Evolutionary conservation across 2,329 filamentous ascomycete species (phyloP).

Genomic region (Achaetomium macrosporum): DNA sequence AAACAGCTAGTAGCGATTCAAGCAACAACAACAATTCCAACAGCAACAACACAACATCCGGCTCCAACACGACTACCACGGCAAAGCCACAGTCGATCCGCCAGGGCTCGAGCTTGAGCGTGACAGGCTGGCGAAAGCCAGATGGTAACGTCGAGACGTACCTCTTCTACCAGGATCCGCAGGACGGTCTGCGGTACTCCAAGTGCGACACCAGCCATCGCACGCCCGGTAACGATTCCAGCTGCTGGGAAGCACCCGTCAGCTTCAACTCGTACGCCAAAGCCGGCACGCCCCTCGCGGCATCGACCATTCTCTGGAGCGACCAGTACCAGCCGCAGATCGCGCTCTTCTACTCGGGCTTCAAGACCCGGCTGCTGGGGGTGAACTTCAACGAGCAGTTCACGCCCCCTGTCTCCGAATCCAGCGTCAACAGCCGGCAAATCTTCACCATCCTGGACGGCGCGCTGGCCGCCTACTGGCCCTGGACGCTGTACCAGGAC

Average conservation of each 20-base stretch:
- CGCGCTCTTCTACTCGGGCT: slow-evolving; percentile 16
- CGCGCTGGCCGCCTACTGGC: slow-evolving; percentile 18
- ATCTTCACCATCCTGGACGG: slow-evolving; percentile 5
- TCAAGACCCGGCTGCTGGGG: slow-evolving; percentile 10
- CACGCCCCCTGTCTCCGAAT: background rate
- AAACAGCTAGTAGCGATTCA: background rate
- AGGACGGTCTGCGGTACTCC: slow-evolving; percentile 10
- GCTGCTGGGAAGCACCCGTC: slow-evolving; percentile 13
- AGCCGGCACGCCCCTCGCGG: slow-evolving; percentile 5
- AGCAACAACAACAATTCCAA: background rate
- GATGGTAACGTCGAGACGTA: slow-evolving; percentile 12
- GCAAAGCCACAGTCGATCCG: background rate
- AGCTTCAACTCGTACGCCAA: slow-evolving; percentile 4
- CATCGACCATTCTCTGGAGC: slow-evolving; percentile 6
- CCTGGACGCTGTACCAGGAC: slow-evolving; percentile 17
- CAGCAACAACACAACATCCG: background rate
- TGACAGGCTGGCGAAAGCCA: slow-evolving; percentile 15
- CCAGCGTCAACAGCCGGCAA: slow-evolving; percentile 6
- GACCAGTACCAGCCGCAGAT: slow-evolving; percentile 15
- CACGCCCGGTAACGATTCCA: slow-evolving; percentile 1
- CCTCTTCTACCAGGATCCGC: slow-evolving; percentile 17
- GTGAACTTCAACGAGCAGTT: slow-evolving; percentile 10
- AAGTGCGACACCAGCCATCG: slow-evolving; percentile 10
- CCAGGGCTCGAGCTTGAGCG: slow-evolving; percentile 12
- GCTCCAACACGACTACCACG: background rate